These are phyloP conservation scores for Omphalea diandra DNA, from an alignment of 441 rosid species.

Conservation along the genomic window DNA sequence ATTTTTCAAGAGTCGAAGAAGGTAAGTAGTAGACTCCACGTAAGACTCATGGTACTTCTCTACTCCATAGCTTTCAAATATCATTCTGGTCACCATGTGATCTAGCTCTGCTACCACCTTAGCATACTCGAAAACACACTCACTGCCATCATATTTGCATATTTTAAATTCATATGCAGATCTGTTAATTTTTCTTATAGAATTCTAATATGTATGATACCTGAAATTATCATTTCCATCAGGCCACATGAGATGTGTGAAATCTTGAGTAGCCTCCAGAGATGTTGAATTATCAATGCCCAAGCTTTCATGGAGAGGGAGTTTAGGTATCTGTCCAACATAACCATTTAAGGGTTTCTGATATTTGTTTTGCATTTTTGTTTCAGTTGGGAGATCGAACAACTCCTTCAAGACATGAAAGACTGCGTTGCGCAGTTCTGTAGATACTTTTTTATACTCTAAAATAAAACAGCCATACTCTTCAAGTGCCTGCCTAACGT, in stretches of 20 bases:
- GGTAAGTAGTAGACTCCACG: conserved; percentile 44
- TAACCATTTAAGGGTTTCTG: conserved; percentile 63
- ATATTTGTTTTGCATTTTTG: conserved; percentile 56
- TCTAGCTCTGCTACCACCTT: conserved; percentile 48
- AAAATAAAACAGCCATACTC: conserved; percentile 61
- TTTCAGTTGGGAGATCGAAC: conserved; percentile 61
- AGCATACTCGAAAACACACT: conserved; percentile 38
- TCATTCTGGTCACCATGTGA: conserved; percentile 49
- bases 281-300: conserved; percentile 57
- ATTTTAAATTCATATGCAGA: no score
- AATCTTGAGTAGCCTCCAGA: conserved; percentile 38
- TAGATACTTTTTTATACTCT: conserved; percentile 31
- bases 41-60: conserved; percentile 41
- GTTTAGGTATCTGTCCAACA: conserved; percentile 55
- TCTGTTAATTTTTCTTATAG: no score
- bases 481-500: conserved; percentile 60
- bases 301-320: conserved; percentile 72
- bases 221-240: conserved; percentile 58
- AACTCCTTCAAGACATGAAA: conserved; percentile 46
- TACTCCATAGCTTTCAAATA: conserved; percentile 56
- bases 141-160: conserved; percentile 36
- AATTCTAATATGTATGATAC: no score
- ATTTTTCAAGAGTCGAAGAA: conserved; percentile 57
- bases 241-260: conserved; percentile 79
- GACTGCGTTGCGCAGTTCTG: conserved; percentile 33